A percentile compares a stretch with the other conserved stretches of the same genome.
Evolutionary conservation across 73 alveolate species (phyloP).

Genomic region (Paramecium octaurelia): DNA sequence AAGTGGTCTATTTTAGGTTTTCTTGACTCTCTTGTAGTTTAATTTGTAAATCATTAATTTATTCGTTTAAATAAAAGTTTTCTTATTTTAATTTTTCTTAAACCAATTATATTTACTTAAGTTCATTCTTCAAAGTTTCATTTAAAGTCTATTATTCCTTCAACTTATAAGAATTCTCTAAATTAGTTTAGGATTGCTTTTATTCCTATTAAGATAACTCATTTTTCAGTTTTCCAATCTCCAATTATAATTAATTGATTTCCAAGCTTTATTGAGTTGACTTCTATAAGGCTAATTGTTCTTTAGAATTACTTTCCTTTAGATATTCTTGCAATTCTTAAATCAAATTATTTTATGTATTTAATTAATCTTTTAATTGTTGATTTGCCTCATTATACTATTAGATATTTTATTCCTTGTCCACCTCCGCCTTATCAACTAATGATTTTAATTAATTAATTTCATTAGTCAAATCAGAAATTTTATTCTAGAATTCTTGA

Average conservation of each 20-base stretch:
- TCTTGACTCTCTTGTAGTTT: background rate
- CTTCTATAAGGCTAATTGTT: background rate
- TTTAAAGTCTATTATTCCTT: background rate
- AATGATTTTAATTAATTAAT: background rate
- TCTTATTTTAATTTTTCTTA: background rate
- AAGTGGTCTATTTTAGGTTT: background rate
- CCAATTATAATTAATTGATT: background rate
- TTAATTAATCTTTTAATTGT: background rate
- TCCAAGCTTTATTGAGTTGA: background rate
- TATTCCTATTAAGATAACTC: background rate
- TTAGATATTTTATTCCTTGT: background rate
- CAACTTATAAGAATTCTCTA: background rate
- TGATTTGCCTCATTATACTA: background rate
- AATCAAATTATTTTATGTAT: background rate
- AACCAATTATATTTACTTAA: background rate
- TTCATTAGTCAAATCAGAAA: background rate
- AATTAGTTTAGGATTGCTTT: background rate
- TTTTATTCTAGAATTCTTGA: background rate
- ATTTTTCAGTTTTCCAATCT: background rate
- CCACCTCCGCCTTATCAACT: background rate
- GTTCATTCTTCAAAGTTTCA: background rate
- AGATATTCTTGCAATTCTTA: background rate
- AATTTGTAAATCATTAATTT: background rate
- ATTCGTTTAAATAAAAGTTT: background rate
- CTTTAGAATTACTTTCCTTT: background rate